Evolutionary conservation across 257 asterid genomes (phyloP).

Genomic region (Solanum dulcamara): DNA sequence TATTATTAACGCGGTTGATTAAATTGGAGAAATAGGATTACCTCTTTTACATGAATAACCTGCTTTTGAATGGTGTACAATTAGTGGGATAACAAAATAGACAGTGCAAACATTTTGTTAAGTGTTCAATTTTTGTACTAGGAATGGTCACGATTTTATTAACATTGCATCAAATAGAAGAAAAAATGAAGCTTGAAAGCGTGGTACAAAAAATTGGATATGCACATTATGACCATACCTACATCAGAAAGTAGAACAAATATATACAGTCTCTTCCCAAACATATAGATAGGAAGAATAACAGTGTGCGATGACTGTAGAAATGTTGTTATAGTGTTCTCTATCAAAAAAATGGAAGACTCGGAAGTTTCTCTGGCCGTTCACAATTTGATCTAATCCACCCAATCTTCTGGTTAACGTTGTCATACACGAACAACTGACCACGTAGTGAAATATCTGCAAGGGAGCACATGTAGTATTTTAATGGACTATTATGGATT

Average conservation of each 20-base stretch:
- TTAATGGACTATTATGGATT: not conserved
- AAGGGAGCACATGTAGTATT: not conserved
- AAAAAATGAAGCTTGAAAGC: not conserved
- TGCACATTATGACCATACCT: not conserved
- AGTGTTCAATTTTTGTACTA: not conserved
- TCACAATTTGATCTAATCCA: conserved; percentile 65
- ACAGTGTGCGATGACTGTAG: not conserved
- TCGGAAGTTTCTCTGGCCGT: conserved; percentile 27
- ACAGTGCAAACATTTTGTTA: not conserved
- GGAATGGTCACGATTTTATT: not conserved
- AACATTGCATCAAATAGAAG: not conserved
- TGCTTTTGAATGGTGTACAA: not conserved
- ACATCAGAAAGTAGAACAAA: not conserved
- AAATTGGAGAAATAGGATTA: not conserved
- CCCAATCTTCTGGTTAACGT: conserved; percentile 53
- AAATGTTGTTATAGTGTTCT: not conserved
- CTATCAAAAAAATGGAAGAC: not conserved
- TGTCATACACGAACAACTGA: conserved; percentile 53
- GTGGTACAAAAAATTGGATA: not conserved
- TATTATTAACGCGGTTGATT: not conserved
- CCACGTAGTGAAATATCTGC: conserved; percentile 68
- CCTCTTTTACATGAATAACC: not conserved
- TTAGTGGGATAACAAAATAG: not conserved
- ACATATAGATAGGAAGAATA: not conserved
- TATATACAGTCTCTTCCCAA: not conserved